Conservation (phyloP, 495 filamentous ascomycete genomes). For the Tuber microsphaerosporum region DNA sequence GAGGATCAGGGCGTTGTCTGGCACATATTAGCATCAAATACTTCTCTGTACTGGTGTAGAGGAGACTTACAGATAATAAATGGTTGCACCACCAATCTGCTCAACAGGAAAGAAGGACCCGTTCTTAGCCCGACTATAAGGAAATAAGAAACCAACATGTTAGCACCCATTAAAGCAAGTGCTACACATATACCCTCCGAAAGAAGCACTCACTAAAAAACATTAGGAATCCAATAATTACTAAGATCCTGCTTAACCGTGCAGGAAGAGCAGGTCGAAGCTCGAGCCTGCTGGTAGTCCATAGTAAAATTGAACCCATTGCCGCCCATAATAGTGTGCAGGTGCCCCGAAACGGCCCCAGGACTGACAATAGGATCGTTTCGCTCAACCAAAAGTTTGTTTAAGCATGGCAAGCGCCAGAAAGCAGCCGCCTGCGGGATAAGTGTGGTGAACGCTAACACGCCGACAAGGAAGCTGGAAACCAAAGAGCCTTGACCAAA, state of each 20-base stretch:
- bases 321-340: slow-evolving; percentile 65
- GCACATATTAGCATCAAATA: slow-evolving; percentile 28
- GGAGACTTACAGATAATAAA: slow-evolving; percentile 62
- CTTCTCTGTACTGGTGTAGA: background rate
- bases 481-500: slow-evolving; percentile 14
- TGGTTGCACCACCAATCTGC: slow-evolving; percentile 57
- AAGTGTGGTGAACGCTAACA: slow-evolving; percentile 24
- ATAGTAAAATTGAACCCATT: slow-evolving; percentile 62
- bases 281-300: slow-evolving; percentile 52
- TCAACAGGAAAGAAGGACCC: slow-evolving; percentile 60
- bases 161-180: background rate
- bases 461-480: slow-evolving; percentile 11
- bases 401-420: slow-evolving; percentile 28
- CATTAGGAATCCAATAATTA: slow-evolving; percentile 68
- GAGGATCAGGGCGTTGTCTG: slow-evolving; percentile 54
- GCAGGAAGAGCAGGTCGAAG: slow-evolving; percentile 62
- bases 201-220: slow-evolving; percentile 51
- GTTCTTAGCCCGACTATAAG: slow-evolving; percentile 49
- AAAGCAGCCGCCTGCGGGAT: slow-evolving; percentile 24
- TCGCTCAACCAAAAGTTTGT: slow-evolving; percentile 42
- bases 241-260: slow-evolving; percentile 59
- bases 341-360: slow-evolving; percentile 54
- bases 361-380: slow-evolving; percentile 66
- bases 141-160: background rate
- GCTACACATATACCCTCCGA: background rate